Evolutionary conservation across 768 basidiomycete genomes (phyloP).

Genomic region (Nidularia sp.): DNA sequence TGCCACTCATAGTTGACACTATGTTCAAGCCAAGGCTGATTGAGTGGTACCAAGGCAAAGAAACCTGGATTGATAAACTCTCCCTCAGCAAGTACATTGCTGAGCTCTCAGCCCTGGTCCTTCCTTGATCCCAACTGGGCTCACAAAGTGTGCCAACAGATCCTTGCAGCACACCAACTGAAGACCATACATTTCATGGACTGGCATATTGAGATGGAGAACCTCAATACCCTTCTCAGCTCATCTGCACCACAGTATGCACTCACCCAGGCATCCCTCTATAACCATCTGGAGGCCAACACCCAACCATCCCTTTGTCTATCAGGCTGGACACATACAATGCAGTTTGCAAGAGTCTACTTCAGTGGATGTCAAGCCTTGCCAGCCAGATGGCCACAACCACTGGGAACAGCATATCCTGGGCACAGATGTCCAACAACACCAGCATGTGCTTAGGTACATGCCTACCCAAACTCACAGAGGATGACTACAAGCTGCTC

Average conservation of each 20-base stretch:
- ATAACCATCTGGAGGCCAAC: not conserved
- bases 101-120: not conserved
- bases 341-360: no score
- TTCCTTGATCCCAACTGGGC: not conserved
- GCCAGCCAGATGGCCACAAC: no score
- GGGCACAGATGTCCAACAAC: not conserved
- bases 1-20: not conserved
- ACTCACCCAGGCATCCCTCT: not conserved
- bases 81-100: not conserved
- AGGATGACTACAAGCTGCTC: not conserved
- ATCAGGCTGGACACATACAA: no score
- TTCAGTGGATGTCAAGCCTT: no score
- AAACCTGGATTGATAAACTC: not conserved
- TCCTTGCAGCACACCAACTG: not conserved
- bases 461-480: not conserved
- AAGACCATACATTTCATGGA: not conserved
- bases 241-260: not conserved
- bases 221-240: not conserved
- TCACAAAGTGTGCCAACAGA: not conserved
- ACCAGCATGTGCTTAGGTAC: not conserved
- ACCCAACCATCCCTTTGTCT: no score
- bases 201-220: not conserved
- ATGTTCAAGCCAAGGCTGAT: not conserved
- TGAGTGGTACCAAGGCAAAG: not conserved
- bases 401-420: not conserved